phyloP scores from a whole-genome alignment of 176 grass and related monocot species.

The Carex pumila region DNA sequence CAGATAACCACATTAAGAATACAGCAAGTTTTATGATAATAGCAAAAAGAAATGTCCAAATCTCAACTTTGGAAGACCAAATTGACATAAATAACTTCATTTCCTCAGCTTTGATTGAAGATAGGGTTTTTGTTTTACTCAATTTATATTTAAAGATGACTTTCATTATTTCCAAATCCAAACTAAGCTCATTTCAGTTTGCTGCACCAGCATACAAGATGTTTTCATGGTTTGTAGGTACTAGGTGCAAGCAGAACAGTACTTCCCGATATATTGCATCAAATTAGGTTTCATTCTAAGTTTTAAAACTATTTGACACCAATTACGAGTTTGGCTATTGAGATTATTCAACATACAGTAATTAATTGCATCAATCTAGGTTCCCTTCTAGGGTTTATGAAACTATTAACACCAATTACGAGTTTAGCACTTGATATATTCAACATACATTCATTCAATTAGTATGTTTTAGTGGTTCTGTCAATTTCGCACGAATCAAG shows the following conservation, averaged over 20 bases:
- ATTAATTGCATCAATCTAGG: not conserved
- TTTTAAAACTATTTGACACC: not conserved
- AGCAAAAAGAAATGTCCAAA: not conserved
- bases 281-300: not conserved
- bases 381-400: slow-evolving; percentile 10
- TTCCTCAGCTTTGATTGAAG: not conserved
- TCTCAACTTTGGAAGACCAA: not conserved
- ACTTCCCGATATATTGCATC: not conserved
- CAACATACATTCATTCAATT: not conserved
- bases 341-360: not conserved
- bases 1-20: not conserved
- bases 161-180: not conserved
- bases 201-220: not conserved
- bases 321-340: not conserved
- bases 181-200: slow-evolving; percentile 1
- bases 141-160: not conserved
- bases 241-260: not conserved
- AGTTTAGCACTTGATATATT: not conserved
- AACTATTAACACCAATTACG: not conserved
- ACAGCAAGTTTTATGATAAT: not conserved
- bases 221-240: not conserved
- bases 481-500: slow-evolving; percentile 2
- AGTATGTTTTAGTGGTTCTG: not conserved
- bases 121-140: not conserved
- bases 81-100: not conserved